These are phyloP conservation scores for Paraphaeosphaeria sporulosa DNA, from an alignment of 2,329 filamentous ascomycete genomes.

Conservation along the genomic window DNA sequence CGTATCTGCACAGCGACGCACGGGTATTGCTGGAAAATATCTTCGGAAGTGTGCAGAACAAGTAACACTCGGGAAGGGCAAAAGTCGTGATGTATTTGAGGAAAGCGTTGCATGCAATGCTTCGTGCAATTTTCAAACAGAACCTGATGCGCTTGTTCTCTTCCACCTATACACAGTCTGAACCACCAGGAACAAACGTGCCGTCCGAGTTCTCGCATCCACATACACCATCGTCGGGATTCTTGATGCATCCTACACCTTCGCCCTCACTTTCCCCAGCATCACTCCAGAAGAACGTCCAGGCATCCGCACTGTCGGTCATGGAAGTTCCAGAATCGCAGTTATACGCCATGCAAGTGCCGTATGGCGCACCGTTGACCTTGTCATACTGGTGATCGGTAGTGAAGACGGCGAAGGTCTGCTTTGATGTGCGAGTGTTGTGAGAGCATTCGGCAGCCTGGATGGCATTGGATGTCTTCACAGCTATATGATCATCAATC, in stretches of 20 bases:
- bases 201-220: constrained; percentile 38
- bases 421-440: constrained; percentile 48
- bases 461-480: constrained; percentile 47
- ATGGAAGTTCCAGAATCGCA: constrained; percentile 27
- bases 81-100: background rate
- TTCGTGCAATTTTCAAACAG: background rate
- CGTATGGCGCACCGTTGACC: constrained; percentile 56
- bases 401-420: constrained; percentile 53
- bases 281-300: constrained; percentile 35
- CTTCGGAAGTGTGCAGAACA: background rate
- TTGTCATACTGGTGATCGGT: constrained; percentile 54
- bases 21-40: no score
- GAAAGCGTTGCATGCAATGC: background rate
- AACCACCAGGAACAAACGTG: constrained; percentile 24
- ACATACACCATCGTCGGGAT: constrained; percentile 31
- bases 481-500: constrained; percentile 20
- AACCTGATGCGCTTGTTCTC: background rate
- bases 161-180: background rate
- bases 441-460: constrained; percentile 54
- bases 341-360: constrained; percentile 50
- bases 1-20: no score
- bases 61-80: background rate
- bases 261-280: constrained; percentile 29
- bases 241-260: constrained; percentile 38
- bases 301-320: constrained; percentile 23